Evolutionary conservation across 2,329 filamentous ascomycete species (phyloP).

Genomic region (Diaporthe sp.): DNA sequence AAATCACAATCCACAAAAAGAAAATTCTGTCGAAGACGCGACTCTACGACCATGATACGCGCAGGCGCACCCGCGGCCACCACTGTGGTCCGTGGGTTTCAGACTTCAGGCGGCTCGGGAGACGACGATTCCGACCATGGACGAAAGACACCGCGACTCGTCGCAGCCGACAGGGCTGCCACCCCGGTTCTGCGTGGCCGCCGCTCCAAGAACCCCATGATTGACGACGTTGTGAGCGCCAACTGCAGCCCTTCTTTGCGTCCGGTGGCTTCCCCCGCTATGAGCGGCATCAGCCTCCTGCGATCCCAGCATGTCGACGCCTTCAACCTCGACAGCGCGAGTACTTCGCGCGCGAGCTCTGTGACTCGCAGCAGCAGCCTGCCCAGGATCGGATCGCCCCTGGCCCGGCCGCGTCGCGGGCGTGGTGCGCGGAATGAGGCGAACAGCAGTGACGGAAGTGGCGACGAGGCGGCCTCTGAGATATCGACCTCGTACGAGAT

Average conservation of each 20-base stretch:
- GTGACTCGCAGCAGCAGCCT: conserved; percentile 66
- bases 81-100: conserved; percentile 67
- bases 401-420: conserved; percentile 44
- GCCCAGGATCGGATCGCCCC: conserved; percentile 49
- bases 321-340: conserved; percentile 71
- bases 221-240: conserved; percentile 71
- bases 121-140: conserved; percentile 70
- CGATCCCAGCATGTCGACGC: conserved; percentile 82
- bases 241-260: conserved; percentile 72
- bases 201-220: conserved; percentile 53
- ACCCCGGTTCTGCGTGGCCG: conserved; percentile 53
- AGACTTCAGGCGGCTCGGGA: conserved; percentile 65
- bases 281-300: conserved; percentile 84
- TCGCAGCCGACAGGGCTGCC: conserved; percentile 42
- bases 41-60: conserved; percentile 56
- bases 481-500: conserved; percentile 86
- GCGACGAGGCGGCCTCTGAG: conserved; percentile 78
- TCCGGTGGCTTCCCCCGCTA: conserved; percentile 63
- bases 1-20: neutral
- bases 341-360: conserved; percentile 62
- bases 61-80: conserved; percentile 63
- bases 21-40: conserved; percentile 5
- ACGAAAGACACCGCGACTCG: conserved; percentile 41
- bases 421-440: conserved; percentile 50
- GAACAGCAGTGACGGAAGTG: conserved; percentile 67